Base-by-base conservation (phyloP, 106 monocot species). In the Xerophyta viscosa region DNA sequence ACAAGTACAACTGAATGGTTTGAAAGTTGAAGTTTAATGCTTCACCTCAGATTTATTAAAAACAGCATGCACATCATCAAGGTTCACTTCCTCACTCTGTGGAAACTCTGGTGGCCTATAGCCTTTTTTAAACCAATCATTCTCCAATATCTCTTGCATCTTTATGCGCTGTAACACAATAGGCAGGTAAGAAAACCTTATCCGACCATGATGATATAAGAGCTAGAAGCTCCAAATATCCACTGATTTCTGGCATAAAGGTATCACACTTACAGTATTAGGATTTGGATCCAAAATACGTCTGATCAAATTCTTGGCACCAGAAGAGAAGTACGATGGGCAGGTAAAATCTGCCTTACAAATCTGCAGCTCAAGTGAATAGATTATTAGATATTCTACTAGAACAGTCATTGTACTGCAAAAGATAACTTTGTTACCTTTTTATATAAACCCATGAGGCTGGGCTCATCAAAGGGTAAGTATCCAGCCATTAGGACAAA, bases 401-500 rank as follows among this genome's bases (percentile, higher is more conserved):
- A n/a, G n/a, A n/a, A n/a, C n/a, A n/a, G n/a, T n/a, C n/a, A n/a
- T n/a, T n/a, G n/a, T n/a, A n/a, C n/a, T n/a, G n/a, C n/a, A 27
- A 66, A 55, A 10, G 3, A 47, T 47, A 10, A 23, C n/a, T 21
- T 26, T 36, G 48, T 50, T 60, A 87, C 87, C 46, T 83, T 83
- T 50, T 69, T 74, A 44, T 92, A 92, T 13, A 92, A 68, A 52
- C 24, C 31, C 62, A 66, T 63, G 21, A 82, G 39, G 62, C 65
- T 87, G 21, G 67, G 45, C 29, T 92, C 92, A 56, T 87, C 87
- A 57, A 92, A 92, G 13, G 92, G 92, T 56, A 92, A 75, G 44
- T 87, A 87, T 43, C 92, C 87, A 71, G 87, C 83, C 77, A 92
- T 71, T 20, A 92, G 79, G 52, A 92, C 92, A 80, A 87, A 92